Evolutionary conservation across 345 rosid species (phyloP).

Genomic region (Ricinus communis): DNA sequence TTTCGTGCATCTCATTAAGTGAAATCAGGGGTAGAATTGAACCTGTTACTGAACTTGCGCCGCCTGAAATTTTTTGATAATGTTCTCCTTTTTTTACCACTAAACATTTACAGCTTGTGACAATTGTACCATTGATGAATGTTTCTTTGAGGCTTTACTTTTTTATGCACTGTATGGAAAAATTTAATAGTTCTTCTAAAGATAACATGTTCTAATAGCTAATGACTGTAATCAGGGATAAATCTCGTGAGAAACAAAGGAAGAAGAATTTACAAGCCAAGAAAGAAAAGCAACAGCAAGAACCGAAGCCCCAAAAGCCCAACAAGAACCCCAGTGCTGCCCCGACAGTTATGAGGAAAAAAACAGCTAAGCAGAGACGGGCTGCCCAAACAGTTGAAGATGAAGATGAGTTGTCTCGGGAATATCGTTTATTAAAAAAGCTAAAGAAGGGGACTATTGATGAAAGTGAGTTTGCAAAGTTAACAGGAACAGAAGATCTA

Average conservation of each 20-base stretch:
- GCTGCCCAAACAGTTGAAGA: constrained; percentile 74
- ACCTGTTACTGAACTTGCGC: background rate
- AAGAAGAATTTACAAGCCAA: constrained; percentile 56
- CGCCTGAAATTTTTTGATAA: background rate
- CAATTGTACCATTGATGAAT: background rate
- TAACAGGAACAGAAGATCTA: constrained; percentile 71
- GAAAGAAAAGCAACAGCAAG: constrained; percentile 52
- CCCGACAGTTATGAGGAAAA: constrained; percentile 43
- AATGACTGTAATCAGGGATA: constrained; percentile 54
- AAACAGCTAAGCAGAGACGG: constrained; percentile 82
- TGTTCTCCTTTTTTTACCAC: background rate
- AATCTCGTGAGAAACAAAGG: constrained; percentile 83
- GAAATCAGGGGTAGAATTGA: background rate
- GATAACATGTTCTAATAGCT: background rate
- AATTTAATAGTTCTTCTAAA: background rate
- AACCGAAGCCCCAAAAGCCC: constrained; percentile 41
- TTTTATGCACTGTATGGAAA: too few relatives aligned
- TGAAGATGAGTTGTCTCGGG: constrained; percentile 64
- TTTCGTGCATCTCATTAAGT: background rate
- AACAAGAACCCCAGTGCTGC: constrained; percentile 38
- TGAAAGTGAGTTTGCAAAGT: constrained; percentile 67
- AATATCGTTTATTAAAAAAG: constrained; percentile 63
- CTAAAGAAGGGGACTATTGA: constrained; percentile 64
- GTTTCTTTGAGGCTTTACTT: background rate
- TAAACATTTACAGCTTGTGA: background rate